Evolutionary conservation across 1,284 basidiomycete species (phyloP), one percentile per base, ranked within the genome.

Genomic region (Hortiboletus rubellus): DNA sequence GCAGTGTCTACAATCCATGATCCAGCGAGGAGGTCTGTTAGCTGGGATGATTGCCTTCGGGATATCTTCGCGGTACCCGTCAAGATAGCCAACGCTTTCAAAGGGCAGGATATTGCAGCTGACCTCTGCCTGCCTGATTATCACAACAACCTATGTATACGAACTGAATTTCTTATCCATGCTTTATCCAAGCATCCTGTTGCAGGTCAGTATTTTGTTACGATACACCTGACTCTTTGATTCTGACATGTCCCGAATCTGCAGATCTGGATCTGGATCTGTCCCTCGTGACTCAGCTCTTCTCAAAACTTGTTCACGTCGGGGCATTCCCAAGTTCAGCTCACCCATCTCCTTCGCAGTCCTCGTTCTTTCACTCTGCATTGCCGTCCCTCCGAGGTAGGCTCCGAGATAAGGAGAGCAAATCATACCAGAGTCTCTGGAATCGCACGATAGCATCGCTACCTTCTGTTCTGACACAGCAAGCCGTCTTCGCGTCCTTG

Each of bases 31-130:
- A 68, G 71, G 52, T 67, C 70, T 37, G 60, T 81, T 38, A 62
- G 72, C 54, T 94, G 91, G 91, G 86, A 88, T 61, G 85, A 89
- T 61, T 83, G 78, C 62, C 80, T 92, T 22, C 80, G 80, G n/a
- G 79, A 81, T 60, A 57, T 86, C 11, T 73, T 83, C 45, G 76
- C 81, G 11, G 72, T 92, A 6, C 89, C 91, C 31, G 73, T 74
- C 12, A 89, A 83, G 68, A 81, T 89, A 14, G 85, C 89, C 15
- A 94, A 94, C 69, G 77, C 78, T 7, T 67, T 82, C 45, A 76
- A 70, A 42, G 76, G 70, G 24, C 68, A 71, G 51, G 65, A 67
- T 24, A 66, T 82, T 9, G 84, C 85, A 0, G 38, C 57, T n/a
- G 70, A 65, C 14, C 73, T 91, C 40, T 79, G 83, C 54, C 76